phyloP scores from a whole-genome alignment of 257 asterid genomes.

The Handroanthus guayacan region DNA sequence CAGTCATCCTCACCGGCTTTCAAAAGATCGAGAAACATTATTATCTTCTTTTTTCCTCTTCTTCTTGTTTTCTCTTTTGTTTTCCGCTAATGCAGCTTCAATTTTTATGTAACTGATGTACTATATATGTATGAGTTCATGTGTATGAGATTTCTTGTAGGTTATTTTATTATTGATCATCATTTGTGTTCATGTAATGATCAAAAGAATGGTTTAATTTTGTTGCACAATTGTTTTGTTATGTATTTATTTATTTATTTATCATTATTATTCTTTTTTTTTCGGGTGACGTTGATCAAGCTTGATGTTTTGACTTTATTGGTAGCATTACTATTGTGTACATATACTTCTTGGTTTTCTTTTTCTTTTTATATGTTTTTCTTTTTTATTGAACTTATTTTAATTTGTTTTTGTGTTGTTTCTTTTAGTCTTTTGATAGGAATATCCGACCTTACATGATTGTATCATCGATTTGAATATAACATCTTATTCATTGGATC shows the following conservation, averaged over 20 bases:
- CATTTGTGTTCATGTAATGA: slow-evolving; percentile 9
- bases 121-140: slow-evolving; percentile 5
- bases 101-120: slow-evolving; percentile 38
- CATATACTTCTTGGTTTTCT: no score
- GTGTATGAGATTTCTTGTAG: slow-evolving; percentile 25
- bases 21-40: slow-evolving; percentile 36
- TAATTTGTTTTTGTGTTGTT: neutral
- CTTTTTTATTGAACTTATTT: no score
- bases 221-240: no score
- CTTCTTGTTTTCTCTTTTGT: slow-evolving; percentile 28
- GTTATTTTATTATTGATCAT: neutral
- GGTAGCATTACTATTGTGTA: neutral
- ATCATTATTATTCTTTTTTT: no score
- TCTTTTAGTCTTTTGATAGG: slow-evolving; percentile 4
- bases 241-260: no score
- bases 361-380: no score
- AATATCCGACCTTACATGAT: slow-evolving; percentile 33
- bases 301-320: neutral
- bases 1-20: slow-evolving; percentile 53
- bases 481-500: neutral
- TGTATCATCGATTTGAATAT: slow-evolving; percentile 25
- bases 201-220: neutral
- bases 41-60: slow-evolving; percentile 21
- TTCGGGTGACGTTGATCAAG: neutral
- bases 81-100: slow-evolving; percentile 27